These are phyloP conservation scores for Geum urbanum DNA, from an alignment of 306 rosid species.

Conservation along the genomic window DNA sequence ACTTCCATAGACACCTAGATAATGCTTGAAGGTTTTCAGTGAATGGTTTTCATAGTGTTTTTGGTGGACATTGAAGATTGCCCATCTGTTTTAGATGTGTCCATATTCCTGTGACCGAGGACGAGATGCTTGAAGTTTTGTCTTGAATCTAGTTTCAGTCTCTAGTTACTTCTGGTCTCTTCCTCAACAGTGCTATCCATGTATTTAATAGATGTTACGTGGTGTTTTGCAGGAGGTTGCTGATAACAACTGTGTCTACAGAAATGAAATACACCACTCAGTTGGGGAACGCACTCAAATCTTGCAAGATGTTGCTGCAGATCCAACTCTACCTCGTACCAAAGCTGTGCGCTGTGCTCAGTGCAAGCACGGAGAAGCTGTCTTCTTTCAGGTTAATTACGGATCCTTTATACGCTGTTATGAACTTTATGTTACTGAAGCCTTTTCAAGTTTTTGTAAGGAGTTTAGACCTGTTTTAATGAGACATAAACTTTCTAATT, in stretches of 20 bases:
- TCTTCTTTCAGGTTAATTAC: slow-evolving; percentile 77
- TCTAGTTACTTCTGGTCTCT: background rate
- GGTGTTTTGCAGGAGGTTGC: slow-evolving; percentile 71
- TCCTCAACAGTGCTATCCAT: background rate
- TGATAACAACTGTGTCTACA: slow-evolving; percentile 81
- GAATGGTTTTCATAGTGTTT: background rate
- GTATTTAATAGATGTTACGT: background rate
- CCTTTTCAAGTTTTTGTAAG: background rate
- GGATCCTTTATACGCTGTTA: background rate
- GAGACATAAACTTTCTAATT: background rate
- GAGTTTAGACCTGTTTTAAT: background rate
- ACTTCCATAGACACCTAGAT: background rate
- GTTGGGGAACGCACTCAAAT: slow-evolving; percentile 91
- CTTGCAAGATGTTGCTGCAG: slow-evolving; percentile 88
- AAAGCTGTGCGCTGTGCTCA: slow-evolving; percentile 81
- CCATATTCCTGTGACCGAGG: background rate
- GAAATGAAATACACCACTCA: slow-evolving; percentile 88
- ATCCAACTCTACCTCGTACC: slow-evolving; percentile 98
- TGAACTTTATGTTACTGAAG: background rate
- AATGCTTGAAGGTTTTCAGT: background rate
- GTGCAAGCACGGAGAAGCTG: slow-evolving; percentile 98
- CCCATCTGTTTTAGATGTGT: too few relatives aligned
- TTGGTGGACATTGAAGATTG: background rate
- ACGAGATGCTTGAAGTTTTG: background rate
- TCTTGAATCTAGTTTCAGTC: background rate